Percentiles rank a stretch among this genome's conserved stretches.
These are phyloP conservation scores for Pholiota microspora DNA, from an alignment of 768 basidiomycete species.

Conservation along the genomic window DNA sequence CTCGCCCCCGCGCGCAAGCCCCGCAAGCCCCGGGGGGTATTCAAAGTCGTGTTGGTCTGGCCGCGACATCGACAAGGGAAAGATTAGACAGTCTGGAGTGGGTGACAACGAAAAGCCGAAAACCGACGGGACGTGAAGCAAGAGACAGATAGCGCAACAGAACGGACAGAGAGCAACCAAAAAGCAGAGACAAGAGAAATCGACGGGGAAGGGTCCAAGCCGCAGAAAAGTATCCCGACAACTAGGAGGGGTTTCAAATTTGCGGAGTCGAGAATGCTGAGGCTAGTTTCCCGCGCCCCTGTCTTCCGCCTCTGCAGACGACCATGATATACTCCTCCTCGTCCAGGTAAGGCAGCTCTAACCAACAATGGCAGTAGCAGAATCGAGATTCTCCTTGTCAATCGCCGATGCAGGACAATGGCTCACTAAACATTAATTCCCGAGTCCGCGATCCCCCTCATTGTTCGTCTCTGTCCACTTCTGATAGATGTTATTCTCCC, in stretches of 20 bases:
- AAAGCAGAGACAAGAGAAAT: conserved; percentile 27
- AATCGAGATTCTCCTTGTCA: neutral
- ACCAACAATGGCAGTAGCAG: neutral
- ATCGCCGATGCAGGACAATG: too few relatives aligned
- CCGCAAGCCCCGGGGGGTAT: conserved; percentile 29
- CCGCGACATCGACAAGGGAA: conserved; percentile 37
- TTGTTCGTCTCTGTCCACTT: too few relatives aligned
- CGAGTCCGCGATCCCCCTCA: too few relatives aligned
- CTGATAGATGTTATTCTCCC: too few relatives aligned
- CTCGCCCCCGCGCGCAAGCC: conserved; percentile 21
- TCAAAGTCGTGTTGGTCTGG: conserved; percentile 41
- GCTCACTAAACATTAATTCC: too few relatives aligned
- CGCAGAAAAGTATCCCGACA: conserved; percentile 1
- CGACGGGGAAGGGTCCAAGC: conserved; percentile 28
- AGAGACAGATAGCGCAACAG: conserved; percentile 30
- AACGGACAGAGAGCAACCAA: conserved; percentile 37
- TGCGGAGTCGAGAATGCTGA: conserved; percentile 32
- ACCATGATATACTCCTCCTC: conserved; percentile 3
- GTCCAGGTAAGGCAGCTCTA: neutral
- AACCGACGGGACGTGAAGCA: conserved; percentile 25
- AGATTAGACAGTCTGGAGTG: neutral
- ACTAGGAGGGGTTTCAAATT: conserved; percentile 32
- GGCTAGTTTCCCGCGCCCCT: conserved; percentile 35
- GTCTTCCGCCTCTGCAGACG: conserved; percentile 8
- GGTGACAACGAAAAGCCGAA: conserved; percentile 8